Conservation (phyloP, 192 early-diverging fungal genomes). For the Chytriomyces hyalinus region DNA sequence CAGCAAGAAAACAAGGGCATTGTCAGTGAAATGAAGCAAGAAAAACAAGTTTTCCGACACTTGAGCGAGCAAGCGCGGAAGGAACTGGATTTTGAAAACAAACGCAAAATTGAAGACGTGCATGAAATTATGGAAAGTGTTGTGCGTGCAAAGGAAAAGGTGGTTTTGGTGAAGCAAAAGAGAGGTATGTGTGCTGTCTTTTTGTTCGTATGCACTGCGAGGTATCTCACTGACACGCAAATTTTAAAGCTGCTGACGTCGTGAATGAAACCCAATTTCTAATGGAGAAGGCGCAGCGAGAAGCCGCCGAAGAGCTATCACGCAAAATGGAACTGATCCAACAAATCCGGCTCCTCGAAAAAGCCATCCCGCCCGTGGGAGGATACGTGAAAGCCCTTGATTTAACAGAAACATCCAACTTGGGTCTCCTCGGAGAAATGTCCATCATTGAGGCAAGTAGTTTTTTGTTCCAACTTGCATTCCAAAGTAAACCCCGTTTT, state of each 20-base stretch:
- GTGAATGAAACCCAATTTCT: constrained; percentile 36
- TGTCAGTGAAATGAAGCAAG: constrained; percentile 44
- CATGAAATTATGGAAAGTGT: constrained; percentile 54
- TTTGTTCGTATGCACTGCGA: neutral
- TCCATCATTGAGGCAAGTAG: constrained; percentile 53
- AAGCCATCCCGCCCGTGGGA: constrained; percentile 46
- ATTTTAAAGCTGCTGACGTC: constrained; percentile 43
- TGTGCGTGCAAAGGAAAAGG: constrained; percentile 50
- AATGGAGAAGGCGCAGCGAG: constrained; percentile 39
- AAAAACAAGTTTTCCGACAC: constrained; percentile 42
- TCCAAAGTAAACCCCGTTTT: neutral
- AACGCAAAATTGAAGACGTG: constrained; percentile 51
- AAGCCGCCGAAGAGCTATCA: constrained; percentile 48
- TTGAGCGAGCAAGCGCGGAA: constrained; percentile 26
- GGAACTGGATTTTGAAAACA: constrained; percentile 48
- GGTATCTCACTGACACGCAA: neutral
- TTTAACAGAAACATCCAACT: constrained; percentile 50
- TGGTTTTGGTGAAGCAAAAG: constrained; percentile 45
- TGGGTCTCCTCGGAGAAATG: constrained; percentile 62
- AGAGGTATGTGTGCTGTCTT: constrained; percentile 42
- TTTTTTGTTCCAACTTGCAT: constrained; percentile 6
- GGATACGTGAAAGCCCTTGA: constrained; percentile 49
- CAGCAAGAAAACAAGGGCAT: constrained; percentile 47
- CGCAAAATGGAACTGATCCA: constrained; percentile 57
- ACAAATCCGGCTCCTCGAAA: constrained; percentile 60